phyloP scores from a whole-genome alignment of 2,329 filamentous ascomycete species.

The Aspergillus hortae region DNA sequence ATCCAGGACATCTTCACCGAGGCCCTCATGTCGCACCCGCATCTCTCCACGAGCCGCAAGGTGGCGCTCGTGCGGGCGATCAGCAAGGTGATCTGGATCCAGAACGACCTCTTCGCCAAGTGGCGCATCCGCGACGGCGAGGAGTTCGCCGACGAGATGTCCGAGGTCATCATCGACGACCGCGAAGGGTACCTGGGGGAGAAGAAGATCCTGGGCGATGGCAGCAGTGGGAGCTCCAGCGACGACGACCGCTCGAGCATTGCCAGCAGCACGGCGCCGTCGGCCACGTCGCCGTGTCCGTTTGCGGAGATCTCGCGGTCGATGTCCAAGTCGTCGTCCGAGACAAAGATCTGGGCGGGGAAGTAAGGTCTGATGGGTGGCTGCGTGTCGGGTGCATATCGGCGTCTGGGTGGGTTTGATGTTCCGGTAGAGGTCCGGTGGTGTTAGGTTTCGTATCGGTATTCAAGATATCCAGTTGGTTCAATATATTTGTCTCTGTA shows the following conservation, averaged over 20 bases:
- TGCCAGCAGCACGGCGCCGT: constrained; percentile 19
- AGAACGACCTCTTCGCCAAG: constrained; percentile 81
- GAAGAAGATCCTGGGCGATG: constrained; percentile 50
- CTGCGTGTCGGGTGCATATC: neutral
- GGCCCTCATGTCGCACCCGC: constrained; percentile 69
- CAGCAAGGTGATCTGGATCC: constrained; percentile 81
- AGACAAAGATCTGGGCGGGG: constrained; percentile 31
- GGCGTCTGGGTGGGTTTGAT: neutral
- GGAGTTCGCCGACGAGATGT: constrained; percentile 50
- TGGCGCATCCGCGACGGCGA: constrained; percentile 71
- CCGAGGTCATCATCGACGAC: constrained; percentile 47
- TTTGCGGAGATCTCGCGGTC: constrained; percentile 20
- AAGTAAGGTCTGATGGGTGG: neutral
- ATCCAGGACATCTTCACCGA: constrained; percentile 76
- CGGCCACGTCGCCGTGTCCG: constrained; percentile 23
- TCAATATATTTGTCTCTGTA: too few relatives aligned
- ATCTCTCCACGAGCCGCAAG: constrained; percentile 64
- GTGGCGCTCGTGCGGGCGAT: constrained; percentile 71
- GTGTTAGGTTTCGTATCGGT: neutral
- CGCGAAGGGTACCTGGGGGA: constrained; percentile 63
- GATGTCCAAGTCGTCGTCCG: constrained; percentile 17
- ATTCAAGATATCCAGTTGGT: neutral
- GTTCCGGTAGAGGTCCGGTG: neutral
- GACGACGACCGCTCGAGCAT: constrained; percentile 31
- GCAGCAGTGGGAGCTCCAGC: constrained; percentile 20